Evolutionary conservation across 2,329 filamentous ascomycete species (phyloP).

Genomic region (Cercospora janseana): DNA sequence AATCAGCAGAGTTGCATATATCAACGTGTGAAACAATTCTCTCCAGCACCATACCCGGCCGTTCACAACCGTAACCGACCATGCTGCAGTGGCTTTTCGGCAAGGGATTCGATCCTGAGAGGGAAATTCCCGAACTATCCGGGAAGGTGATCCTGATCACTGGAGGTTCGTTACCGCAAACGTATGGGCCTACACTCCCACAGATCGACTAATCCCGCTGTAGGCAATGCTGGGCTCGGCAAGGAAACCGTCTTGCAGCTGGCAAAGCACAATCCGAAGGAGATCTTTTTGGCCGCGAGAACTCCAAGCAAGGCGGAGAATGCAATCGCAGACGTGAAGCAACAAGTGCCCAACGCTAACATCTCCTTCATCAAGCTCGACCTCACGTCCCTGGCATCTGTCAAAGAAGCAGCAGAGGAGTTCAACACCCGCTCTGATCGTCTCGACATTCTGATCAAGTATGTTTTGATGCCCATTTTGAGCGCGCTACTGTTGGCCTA

Average conservation of each 20-base stretch:
- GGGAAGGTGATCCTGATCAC: slow-evolving; percentile 36
- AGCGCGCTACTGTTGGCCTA: slow-evolving; percentile 32
- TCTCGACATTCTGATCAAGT: slow-evolving; percentile 37
- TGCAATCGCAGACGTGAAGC: slow-evolving; percentile 44
- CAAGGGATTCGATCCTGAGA: slow-evolving; percentile 32
- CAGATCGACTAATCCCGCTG: not conserved
- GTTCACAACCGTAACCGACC: too few relatives aligned
- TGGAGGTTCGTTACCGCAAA: slow-evolving; percentile 21
- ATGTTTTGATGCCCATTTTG: slow-evolving; percentile 22
- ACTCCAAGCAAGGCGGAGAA: slow-evolving; percentile 44
- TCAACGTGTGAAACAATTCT: not conserved
- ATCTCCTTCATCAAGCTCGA: slow-evolving; percentile 51
- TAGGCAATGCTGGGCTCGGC: slow-evolving; percentile 49
- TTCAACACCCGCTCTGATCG: slow-evolving; percentile 41
- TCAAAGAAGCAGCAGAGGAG: slow-evolving; percentile 45
- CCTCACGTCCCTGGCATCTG: slow-evolving; percentile 52
- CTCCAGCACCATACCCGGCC: not conserved
- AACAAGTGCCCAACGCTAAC: slow-evolving; percentile 37
- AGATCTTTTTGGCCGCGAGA: slow-evolving; percentile 51
- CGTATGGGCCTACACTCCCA: too few relatives aligned
- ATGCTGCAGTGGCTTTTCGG: slow-evolving; percentile 26
- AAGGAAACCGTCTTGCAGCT: slow-evolving; percentile 48
- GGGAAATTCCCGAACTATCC: slow-evolving; percentile 35
- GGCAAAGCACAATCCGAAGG: slow-evolving; percentile 45
- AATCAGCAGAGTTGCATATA: too few relatives aligned